Evolutionary conservation across 2,329 filamentous ascomycete species (phyloP), one percentile per base, ranked within the genome.

Genomic region (Hymenoscyphus salicellus): DNA sequence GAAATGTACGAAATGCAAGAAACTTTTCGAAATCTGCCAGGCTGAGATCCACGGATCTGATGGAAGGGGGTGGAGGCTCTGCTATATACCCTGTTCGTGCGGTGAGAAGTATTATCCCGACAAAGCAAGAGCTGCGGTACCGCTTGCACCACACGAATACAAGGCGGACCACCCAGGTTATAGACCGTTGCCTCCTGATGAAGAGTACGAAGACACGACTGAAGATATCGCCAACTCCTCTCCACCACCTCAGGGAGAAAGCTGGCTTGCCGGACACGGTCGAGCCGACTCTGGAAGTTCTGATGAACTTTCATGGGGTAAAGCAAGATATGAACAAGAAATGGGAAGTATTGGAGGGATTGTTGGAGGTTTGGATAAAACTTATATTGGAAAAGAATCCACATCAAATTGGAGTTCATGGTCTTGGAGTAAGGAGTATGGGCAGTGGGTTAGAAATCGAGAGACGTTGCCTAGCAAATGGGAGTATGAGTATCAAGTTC

Each of bases 401-500:
- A 46, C 36, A 33, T 60, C 36, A 60, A 60, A 60, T 41, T 60
- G 58, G 58, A 60, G 58, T 38, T 41, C 58, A 46, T 60, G 58
- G 58, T 41, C 58, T 60, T 60, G 36, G 58, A 60, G 36, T 60
- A 60, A 60, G 58, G 58, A 60, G 58, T 26, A 46, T 33, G 36
- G 23, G 32, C 58, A 41, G 43, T 60, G 58, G 32, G 36, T 60
- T 32, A 60, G 58, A 46, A 60, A 11, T 17, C 32, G 58, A 60
- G 58, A 60, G 58, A 32, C 30, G 30, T 32, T 32, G 7, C 30
- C 30, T 32, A 7, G 30, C 30, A 32, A 32, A 32, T 32, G 58
- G 58, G 58, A 60, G 58, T 60, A 60, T 43, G 58, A 60, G 32
- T 60, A 60, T 36, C 58, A 60, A 38, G 32, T 28, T 60, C 36